These are phyloP conservation scores for Petunia secreta DNA, from an alignment of 257 asterid species.

Conservation along the genomic window DNA sequence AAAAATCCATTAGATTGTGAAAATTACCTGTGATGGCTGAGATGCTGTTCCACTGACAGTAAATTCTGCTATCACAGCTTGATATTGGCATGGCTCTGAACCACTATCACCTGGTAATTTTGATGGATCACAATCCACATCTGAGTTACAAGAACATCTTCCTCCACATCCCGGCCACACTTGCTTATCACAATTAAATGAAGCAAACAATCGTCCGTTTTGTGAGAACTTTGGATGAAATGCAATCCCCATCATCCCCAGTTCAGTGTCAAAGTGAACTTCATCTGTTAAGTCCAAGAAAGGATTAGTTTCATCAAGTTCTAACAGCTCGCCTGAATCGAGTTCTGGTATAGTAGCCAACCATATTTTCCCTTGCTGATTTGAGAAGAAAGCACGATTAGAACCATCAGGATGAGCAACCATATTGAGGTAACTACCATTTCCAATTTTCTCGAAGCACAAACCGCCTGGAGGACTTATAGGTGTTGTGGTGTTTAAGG, in stretches of 20 bases:
- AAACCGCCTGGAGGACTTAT: constrained; percentile 63
- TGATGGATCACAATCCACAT: constrained; percentile 71
- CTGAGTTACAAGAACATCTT: constrained; percentile 83
- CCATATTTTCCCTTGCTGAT: constrained; percentile 84
- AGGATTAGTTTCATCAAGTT: constrained; percentile 57
- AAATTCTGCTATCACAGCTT: constrained; percentile 77
- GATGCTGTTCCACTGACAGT: constrained; percentile 60
- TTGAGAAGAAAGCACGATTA: constrained; percentile 75
- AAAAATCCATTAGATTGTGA: background rate
- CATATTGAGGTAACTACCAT: constrained; percentile 75
- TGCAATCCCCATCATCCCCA: constrained; percentile 84
- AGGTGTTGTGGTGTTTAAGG: constrained; percentile 41
- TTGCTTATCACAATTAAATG: constrained; percentile 86
- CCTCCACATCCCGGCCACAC: constrained; percentile 80
- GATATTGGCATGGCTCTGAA: constrained; percentile 84
- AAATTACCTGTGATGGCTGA: constrained; percentile 57
- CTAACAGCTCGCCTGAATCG: constrained; percentile 63
- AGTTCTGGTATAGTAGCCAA: constrained; percentile 66
- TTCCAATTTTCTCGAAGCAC: constrained; percentile 86
- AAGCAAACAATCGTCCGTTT: constrained; percentile 80
- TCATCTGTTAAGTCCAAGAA: constrained; percentile 78
- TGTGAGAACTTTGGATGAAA: constrained; percentile 68
- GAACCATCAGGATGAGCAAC: constrained; percentile 91
- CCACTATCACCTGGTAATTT: constrained; percentile 57
- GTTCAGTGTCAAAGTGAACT: constrained; percentile 70